Conservation (phyloP, 768 basidiomycete genomes). For the Erythrobasidium yunnanense region DNA sequence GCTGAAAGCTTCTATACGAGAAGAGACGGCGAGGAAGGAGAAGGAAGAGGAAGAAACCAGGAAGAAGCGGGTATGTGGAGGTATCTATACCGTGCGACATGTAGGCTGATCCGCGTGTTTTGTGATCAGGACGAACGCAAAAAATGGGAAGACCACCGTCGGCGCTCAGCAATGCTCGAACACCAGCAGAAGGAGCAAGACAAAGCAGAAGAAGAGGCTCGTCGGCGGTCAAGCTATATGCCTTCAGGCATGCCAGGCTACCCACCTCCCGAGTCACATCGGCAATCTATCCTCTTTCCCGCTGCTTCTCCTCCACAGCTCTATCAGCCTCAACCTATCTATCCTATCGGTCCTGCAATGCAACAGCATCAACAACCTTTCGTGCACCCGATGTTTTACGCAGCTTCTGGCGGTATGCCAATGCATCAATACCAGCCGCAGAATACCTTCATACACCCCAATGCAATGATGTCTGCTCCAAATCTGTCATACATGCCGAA, state of each 20-base stretch:
- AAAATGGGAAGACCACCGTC: neutral
- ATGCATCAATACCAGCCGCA: neutral
- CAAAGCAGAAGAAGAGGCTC: neutral
- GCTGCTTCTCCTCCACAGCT: neutral
- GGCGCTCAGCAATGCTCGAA: neutral
- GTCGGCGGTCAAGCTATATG: neutral
- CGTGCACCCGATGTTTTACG: neutral
- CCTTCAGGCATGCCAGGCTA: no score
- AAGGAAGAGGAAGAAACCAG: slow-evolving; percentile 31
- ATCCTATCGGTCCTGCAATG: neutral
- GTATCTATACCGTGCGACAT: slow-evolving; percentile 32
- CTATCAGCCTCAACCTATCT: neutral
- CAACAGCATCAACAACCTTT: neutral
- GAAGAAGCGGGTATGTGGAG: neutral
- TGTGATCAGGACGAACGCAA: neutral
- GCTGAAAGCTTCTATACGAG: slow-evolving; percentile 33
- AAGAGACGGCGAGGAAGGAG: slow-evolving; percentile 37
- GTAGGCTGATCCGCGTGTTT: no score
- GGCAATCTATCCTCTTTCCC: neutral
- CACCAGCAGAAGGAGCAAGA: neutral
- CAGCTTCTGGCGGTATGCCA: neutral
- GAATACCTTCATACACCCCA: neutral
- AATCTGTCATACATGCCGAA: neutral
- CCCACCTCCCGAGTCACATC: no score
- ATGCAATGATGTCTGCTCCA: neutral